Base-by-base conservation (phyloP, 163 green algal genomes). In the Coccomyxa subellipsoidea region DNA sequence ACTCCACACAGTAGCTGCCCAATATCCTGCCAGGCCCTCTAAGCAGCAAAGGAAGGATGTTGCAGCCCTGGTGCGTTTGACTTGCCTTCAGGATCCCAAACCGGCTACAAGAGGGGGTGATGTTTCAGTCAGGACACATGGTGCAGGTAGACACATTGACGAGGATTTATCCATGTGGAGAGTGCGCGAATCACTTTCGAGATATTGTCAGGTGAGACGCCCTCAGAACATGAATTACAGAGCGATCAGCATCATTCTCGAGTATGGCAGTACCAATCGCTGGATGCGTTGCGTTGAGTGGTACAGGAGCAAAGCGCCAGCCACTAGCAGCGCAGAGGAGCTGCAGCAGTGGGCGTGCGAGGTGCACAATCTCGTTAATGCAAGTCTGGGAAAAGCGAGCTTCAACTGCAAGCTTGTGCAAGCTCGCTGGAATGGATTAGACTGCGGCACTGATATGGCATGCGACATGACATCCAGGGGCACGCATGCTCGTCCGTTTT, bases 1-100 rank as follows among this genome's bases (percentile, higher is more conserved):
- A 29, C 89, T 98, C 84, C 95, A 98, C 86, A 96, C 91, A 39
- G 82, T 98, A 31, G 95, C 94, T 37, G 93, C 95, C 0, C 94
- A 98, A 83, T 97, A 93, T 66, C 95, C 95, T 10, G 89, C 97
- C 29, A 75, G 85, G 0, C 95, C 95, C 12, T 95, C 85, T 0
- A 84, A 90, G 0, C 86, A 91, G 82, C 95, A 98, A 85, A 89
- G 92, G 83, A 86, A 88, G 8, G 95, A 98, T 83, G 91, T 88
- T 0, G 83, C 81, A 6, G 84, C 88, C 15, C 87, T 97, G 87
- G 90, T 92, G 38, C 38, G 82, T 27, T n/a, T 36, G 7, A 6
- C 53, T 84, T 40, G 23, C 23, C 27, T 37, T 12, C 69, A 9
- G 54, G 38, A 31, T 8, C 37, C 2, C 18, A 8, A 36, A 34